phyloP scores from a whole-genome alignment of 495 filamentous ascomycete genomes.

The Bathelium albidoporum region DNA sequence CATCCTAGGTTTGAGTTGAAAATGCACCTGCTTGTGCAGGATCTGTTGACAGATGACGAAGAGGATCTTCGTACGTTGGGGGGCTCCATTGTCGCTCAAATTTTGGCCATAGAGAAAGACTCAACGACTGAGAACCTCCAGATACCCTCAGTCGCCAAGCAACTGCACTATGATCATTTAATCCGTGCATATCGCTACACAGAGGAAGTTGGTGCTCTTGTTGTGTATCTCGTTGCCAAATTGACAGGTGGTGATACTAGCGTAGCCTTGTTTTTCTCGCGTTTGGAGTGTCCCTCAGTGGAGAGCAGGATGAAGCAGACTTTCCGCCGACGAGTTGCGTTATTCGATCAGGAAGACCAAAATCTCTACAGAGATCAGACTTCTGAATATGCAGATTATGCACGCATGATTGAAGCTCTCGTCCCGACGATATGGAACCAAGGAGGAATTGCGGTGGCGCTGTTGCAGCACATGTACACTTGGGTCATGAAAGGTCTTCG shows the following conservation, averaged over 20 bases:
- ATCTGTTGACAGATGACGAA: constrained; percentile 77
- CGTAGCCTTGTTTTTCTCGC: constrained; percentile 7
- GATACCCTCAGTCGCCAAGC: constrained; percentile 38
- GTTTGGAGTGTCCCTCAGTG: constrained; percentile 26
- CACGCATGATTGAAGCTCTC: not conserved
- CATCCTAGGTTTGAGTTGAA: not conserved
- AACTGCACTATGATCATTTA: constrained; percentile 39
- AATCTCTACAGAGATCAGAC: constrained; percentile 81
- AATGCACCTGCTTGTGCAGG: constrained; percentile 45
- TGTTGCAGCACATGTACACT: constrained; percentile 25
- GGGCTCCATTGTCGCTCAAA: constrained; percentile 35
- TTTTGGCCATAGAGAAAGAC: constrained; percentile 23
- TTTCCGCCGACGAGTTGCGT: constrained; percentile 49
- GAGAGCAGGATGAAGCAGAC: constrained; percentile 32
- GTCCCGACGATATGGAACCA: constrained; percentile 12
- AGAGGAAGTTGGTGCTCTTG: not conserved
- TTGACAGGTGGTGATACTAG: not conserved
- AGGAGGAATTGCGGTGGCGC: not conserved
- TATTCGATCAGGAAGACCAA: constrained; percentile 83
- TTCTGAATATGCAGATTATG: constrained; percentile 15
- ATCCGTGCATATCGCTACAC: constrained; percentile 17
- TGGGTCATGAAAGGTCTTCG: constrained; percentile 53
- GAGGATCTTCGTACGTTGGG: constrained; percentile 68
- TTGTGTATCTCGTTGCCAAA: constrained; percentile 11
- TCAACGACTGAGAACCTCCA: constrained; percentile 15